Conservation (phyloP, 495 filamentous ascomycete species). For the Xylaria venustula region DNA sequence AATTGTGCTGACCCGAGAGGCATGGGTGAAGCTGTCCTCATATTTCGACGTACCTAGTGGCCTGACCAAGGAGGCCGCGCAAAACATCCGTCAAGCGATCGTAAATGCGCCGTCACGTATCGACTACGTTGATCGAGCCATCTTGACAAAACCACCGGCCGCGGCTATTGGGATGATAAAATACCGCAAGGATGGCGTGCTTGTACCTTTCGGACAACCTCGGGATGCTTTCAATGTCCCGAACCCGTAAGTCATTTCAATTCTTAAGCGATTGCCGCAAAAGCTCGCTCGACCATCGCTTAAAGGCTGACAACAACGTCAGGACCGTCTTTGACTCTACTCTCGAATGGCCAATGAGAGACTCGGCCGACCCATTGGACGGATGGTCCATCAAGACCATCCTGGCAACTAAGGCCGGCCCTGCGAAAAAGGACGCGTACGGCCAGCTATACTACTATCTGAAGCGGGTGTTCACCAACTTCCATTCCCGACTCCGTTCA, state of each 20-base stretch:
- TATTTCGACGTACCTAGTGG: slow-evolving; percentile 20
- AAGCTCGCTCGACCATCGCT: no score
- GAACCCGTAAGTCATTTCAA: slow-evolving; percentile 30
- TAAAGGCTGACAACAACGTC: background rate
- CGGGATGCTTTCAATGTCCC: slow-evolving; percentile 25
- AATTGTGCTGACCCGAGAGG: slow-evolving; percentile 15
- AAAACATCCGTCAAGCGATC: slow-evolving; percentile 16
- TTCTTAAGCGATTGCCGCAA: no score
- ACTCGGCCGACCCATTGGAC: background rate
- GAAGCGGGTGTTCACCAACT: background rate
- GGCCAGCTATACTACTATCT: background rate
- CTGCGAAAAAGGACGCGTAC: background rate
- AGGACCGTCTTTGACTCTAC: background rate
- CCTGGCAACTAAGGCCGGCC: background rate
- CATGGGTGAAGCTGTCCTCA: slow-evolving; percentile 17
- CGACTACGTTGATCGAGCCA: slow-evolving; percentile 20
- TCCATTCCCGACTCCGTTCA: background rate
- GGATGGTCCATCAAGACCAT: background rate
- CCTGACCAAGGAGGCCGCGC: slow-evolving; percentile 11
- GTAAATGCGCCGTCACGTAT: slow-evolving; percentile 17
- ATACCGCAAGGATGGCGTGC: slow-evolving; percentile 32
- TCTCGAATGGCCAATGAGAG: slow-evolving; percentile 1
- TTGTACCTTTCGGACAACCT: slow-evolving; percentile 32
- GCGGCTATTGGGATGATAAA: slow-evolving; percentile 16
- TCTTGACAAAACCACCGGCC: slow-evolving; percentile 1